These are phyloP conservation scores for Starmera dryadoides DNA, from an alignment of 805 yeast species.

Conservation along the genomic window DNA sequence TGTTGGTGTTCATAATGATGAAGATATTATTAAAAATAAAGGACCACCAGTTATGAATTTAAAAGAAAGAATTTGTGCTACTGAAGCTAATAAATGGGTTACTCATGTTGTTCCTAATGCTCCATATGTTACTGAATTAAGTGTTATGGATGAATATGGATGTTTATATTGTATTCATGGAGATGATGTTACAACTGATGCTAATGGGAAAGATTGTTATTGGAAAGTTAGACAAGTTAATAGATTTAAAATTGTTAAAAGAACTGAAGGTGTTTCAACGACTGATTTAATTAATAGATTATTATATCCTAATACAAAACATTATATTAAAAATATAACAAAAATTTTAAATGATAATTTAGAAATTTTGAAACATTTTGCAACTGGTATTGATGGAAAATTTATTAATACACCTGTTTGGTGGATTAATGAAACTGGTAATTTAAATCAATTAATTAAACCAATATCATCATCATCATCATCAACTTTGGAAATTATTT, in stretches of 20 bases:
- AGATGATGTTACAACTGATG: constrained; percentile 95
- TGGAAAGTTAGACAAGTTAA: constrained; percentile 75
- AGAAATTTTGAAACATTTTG: constrained; percentile 37
- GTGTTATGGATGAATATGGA: constrained; percentile 61
- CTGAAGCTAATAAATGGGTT: constrained; percentile 87
- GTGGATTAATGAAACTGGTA: constrained; percentile 25
- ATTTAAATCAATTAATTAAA: constrained; percentile 9
- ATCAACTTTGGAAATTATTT: constrained; percentile 27
- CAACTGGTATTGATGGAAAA: constrained; percentile 57
- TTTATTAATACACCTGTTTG: constrained; percentile 50
- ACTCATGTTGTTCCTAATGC: constrained; percentile 65
- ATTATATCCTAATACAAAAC: constrained; percentile 30
- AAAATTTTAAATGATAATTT: constrained; percentile 2
- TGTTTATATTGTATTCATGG: constrained; percentile 97
- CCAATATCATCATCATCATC: no score
- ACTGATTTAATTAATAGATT: constrained; percentile 92
- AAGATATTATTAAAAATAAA: constrained; percentile 72
- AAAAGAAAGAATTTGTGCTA: constrained; percentile 76
- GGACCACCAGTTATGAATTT: constrained; percentile 92
- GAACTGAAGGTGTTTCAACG: constrained; percentile 92
- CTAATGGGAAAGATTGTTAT: constrained; percentile 91
- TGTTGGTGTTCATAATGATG: constrained; percentile 92
- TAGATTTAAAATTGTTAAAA: constrained; percentile 82
- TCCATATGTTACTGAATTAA: constrained; percentile 89
- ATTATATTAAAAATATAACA: constrained; percentile 9